phyloP scores from a whole-genome alignment of 176 grass and related monocot genomes.

The Oryza punctata region DNA sequence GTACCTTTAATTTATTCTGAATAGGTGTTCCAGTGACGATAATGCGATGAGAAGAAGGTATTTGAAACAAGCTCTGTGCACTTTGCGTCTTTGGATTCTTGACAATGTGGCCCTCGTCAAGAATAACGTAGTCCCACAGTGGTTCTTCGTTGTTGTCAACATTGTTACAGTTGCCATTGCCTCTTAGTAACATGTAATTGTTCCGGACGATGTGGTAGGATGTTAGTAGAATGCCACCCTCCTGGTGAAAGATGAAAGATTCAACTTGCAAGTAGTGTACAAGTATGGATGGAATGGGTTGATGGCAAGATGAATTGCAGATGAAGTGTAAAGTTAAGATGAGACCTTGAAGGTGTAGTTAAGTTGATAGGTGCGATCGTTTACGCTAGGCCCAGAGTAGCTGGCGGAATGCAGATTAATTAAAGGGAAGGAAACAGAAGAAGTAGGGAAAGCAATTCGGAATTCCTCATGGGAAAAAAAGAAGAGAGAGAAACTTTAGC shows the following conservation, averaged over 20 bases:
- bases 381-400: slow-evolving; percentile 54
- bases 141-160: slow-evolving; percentile 42
- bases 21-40: slow-evolving; percentile 65
- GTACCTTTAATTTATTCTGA: slow-evolving; percentile 70
- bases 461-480: not conserved
- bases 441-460: not conserved
- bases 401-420: slow-evolving; percentile 21
- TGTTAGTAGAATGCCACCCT: slow-evolving; percentile 64
- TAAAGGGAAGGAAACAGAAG: not conserved
- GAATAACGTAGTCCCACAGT: slow-evolving; percentile 63
- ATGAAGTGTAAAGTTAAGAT: slow-evolving; percentile 16
- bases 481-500: not conserved
- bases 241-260: slow-evolving; percentile 43
- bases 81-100: slow-evolving; percentile 67
- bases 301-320: not conserved
- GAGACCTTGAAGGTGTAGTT: slow-evolving; percentile 51
- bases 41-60: slow-evolving; percentile 59
- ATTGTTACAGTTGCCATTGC: slow-evolving; percentile 24
- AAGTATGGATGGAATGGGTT: not conserved
- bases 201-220: slow-evolving; percentile 71
- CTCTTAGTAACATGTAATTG: slow-evolving; percentile 61
- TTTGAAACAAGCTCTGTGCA: slow-evolving; percentile 61
- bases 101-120: slow-evolving; percentile 71
- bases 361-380: slow-evolving; percentile 53
- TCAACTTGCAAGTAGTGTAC: slow-evolving; percentile 1